These are phyloP conservation scores for Parathielavia appendiculata DNA, from an alignment of 495 filamentous ascomycete genomes.

Conservation along the genomic window DNA sequence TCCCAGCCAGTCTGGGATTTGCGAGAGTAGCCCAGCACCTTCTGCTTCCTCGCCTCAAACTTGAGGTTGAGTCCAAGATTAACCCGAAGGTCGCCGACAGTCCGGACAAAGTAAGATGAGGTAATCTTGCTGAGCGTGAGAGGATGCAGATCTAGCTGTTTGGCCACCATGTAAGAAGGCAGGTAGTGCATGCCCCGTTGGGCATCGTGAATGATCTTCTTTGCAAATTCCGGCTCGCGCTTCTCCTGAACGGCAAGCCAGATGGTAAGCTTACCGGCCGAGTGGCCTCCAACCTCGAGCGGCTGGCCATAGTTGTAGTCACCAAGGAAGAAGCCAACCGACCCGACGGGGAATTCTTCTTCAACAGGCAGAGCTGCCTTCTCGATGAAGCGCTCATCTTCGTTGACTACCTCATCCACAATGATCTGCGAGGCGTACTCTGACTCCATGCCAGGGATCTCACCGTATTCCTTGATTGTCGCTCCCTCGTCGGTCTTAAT, in stretches of 20 bases:
- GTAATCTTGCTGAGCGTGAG: constrained; percentile 93
- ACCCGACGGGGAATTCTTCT: constrained; percentile 81
- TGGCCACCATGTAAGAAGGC: constrained; percentile 82
- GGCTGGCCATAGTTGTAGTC: constrained; percentile 91
- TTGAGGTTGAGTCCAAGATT: constrained; percentile 96
- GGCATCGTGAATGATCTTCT: constrained; percentile 59
- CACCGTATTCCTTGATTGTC: constrained; percentile 86
- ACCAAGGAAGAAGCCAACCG: constrained; percentile 89
- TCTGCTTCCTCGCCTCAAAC: constrained; percentile 89
- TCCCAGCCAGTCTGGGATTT: constrained; percentile 85
- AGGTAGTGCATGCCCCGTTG: constrained; percentile 67
- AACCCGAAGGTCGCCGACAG: constrained; percentile 65
- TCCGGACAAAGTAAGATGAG: constrained; percentile 78
- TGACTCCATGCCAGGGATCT: constrained; percentile 82
- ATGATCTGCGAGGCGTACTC: constrained; percentile 87
- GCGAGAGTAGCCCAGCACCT: constrained; percentile 93
- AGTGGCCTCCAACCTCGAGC: constrained; percentile 72
- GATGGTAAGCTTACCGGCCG: constrained; percentile 66
- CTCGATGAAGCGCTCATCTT: constrained; percentile 91
- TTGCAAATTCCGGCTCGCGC: constrained; percentile 77
- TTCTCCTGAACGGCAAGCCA: constrained; percentile 62
- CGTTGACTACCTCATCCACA: constrained; percentile 84
- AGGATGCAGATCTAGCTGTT: constrained; percentile 72
- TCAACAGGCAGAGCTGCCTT: constrained; percentile 76
- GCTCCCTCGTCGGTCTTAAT: constrained; percentile 86